These are phyloP conservation scores for Cornus florida DNA, from an alignment of 148 eudicot genomes.

Conservation along the genomic window DNA sequence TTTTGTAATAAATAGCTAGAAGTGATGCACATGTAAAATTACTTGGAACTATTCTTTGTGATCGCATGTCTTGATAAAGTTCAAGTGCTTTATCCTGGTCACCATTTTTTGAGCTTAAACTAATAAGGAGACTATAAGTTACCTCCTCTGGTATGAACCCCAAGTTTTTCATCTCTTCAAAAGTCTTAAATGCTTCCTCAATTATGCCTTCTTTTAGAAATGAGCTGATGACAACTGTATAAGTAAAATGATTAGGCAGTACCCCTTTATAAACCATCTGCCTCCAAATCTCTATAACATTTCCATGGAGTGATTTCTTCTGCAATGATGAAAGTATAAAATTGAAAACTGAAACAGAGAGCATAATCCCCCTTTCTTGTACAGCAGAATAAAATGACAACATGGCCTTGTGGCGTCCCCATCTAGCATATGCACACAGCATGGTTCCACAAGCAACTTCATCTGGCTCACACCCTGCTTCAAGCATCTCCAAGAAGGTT, in stretches of 20 bases:
- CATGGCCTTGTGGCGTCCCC: slow-evolving; percentile 95
- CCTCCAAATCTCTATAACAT: slow-evolving; percentile 58
- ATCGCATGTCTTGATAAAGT: slow-evolving; percentile 74
- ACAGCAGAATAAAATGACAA: slow-evolving; percentile 81
- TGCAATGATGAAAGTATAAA: slow-evolving; percentile 93
- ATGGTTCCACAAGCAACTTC: slow-evolving; percentile 96
- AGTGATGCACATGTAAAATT: slow-evolving; percentile 91
- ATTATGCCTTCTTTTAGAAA: slow-evolving; percentile 63
- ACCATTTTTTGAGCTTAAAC: slow-evolving; percentile 47
- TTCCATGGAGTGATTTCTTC: slow-evolving; percentile 67
- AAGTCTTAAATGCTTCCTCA: slow-evolving; percentile 60
- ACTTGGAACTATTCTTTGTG: slow-evolving; percentile 59
- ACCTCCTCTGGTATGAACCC: slow-evolving; percentile 83
- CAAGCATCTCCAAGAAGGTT: slow-evolving; percentile 96
- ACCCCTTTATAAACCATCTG: slow-evolving; percentile 60
- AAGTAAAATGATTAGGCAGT: slow-evolving; percentile 69
- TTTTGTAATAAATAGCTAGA: slow-evolving; percentile 60
- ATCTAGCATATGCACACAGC: slow-evolving; percentile 90
- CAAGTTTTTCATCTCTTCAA: slow-evolving; percentile 64
- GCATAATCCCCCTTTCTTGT: slow-evolving; percentile 63
- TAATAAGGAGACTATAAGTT: slow-evolving; percentile 73
- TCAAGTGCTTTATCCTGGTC: slow-evolving; percentile 50
- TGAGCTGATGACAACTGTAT: slow-evolving; percentile 73
- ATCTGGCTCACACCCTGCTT: slow-evolving; percentile 93
- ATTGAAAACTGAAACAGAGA: slow-evolving; percentile 73